These are phyloP conservation scores for Aureobasidium sp. DNA, from an alignment of 2,329 filamentous ascomycete species.

Conservation along the genomic window DNA sequence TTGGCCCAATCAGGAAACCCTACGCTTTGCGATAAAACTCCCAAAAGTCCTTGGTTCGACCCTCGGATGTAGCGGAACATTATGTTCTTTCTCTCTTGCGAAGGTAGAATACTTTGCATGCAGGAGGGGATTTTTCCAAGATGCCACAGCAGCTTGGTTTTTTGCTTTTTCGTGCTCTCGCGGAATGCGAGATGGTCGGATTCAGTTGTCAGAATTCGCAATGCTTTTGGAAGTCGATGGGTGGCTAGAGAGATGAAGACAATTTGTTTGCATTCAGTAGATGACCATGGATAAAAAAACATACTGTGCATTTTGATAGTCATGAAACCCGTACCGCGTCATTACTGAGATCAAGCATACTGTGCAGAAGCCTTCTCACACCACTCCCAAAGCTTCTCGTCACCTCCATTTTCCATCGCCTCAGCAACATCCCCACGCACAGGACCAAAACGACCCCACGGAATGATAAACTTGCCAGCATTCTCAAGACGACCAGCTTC, in stretches of 20 bases:
- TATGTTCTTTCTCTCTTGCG: too few species aligned
- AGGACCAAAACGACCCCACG: constrained; percentile 21
- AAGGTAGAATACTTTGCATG: too few species aligned
- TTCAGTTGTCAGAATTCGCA: not conserved
- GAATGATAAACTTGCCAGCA: constrained; percentile 23
- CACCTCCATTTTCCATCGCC: constrained; percentile 5
- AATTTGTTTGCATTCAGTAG: not conserved
- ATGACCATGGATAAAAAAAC: not conserved
- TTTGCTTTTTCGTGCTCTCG: not conserved
- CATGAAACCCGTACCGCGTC: not conserved
- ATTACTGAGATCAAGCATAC: constrained; percentile 15
- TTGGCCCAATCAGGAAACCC: too few species aligned
- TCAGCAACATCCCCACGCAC: constrained; percentile 23
- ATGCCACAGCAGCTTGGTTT: not conserved
- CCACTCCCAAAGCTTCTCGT: constrained; percentile 34
- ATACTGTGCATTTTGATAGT: not conserved
- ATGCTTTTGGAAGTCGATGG: not conserved
- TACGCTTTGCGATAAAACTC: too few species aligned
- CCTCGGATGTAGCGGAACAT: too few species aligned
- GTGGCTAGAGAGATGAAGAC: not conserved
- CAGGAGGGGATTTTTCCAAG: too few species aligned
- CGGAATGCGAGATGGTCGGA: too few species aligned
- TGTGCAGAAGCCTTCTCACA: constrained; percentile 29
- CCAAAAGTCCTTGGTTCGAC: too few species aligned
- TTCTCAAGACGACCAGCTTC: constrained; percentile 22